These are phyloP conservation scores for Linnemannia hyalina DNA, from an alignment of 192 early-diverging fungal genomes.

Conservation along the genomic window DNA sequence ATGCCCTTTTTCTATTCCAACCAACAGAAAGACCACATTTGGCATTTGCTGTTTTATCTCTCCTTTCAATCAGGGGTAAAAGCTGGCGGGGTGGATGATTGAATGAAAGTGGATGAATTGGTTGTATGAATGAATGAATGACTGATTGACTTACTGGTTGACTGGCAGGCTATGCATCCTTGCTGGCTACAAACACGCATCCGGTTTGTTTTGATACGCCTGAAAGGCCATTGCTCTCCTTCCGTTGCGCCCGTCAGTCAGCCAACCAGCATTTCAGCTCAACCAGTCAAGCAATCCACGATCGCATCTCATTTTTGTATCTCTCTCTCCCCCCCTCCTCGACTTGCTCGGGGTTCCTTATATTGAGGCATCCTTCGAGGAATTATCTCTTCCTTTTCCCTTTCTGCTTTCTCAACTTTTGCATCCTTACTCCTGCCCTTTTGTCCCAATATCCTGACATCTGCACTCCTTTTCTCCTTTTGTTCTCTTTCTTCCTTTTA, in stretches of 20 bases:
- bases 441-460: not conserved
- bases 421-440: not conserved
- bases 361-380: not conserved
- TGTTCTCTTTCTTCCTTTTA: not conserved
- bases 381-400: conserved; percentile 5
- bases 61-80: not conserved
- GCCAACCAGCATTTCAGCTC: not conserved
- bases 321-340: not conserved
- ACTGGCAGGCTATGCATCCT: not conserved
- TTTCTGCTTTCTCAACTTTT: conserved; percentile 1
- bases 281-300: not conserved
- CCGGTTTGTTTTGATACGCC: not conserved
- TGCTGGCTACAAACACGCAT: not conserved
- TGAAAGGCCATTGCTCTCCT: not conserved
- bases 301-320: not conserved
- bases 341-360: not conserved
- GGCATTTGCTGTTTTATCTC: conserved; percentile 2
- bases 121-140: not conserved
- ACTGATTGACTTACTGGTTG: not conserved
- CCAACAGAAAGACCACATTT: not conserved
- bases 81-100: not conserved
- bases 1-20: not conserved
- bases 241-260: not conserved
- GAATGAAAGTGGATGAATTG: not conserved
- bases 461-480: not conserved